Evolutionary conservation across 164 flowering plant species (phyloP).

Genomic region (Stephania cephalantha): DNA sequence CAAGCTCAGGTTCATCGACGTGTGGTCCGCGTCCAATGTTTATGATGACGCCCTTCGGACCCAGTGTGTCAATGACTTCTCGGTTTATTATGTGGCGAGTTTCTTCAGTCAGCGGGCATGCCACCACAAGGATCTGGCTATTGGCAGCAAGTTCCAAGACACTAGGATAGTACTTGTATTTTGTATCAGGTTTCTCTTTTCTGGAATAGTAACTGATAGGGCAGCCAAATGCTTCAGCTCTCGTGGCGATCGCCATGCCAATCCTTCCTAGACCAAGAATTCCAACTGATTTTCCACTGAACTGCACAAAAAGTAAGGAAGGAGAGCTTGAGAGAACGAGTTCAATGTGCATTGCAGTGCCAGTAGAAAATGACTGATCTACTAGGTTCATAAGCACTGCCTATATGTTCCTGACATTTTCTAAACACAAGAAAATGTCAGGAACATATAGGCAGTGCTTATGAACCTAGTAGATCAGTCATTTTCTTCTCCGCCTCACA

Average conservation of each 20-base stretch:
- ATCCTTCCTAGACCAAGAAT: conserved; percentile 84
- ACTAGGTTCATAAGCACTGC: not conserved
- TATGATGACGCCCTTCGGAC: conserved; percentile 64
- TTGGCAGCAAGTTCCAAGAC: conserved; percentile 57
- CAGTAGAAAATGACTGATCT: not conserved
- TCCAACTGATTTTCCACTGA: conserved; percentile 63
- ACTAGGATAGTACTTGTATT: conserved; percentile 54
- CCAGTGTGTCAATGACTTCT: conserved; percentile 67
- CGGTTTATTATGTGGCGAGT: conserved; percentile 70
- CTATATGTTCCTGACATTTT: not conserved
- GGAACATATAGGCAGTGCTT: not conserved
- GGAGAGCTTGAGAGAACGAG: not conserved
- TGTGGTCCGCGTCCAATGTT: conserved; percentile 71
- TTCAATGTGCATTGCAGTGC: not conserved
- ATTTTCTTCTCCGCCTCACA: not conserved
- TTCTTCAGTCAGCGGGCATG: conserved; percentile 67
- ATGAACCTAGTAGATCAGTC: not conserved
- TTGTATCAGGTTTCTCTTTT: conserved; percentile 41
- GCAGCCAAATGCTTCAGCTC: conserved; percentile 81
- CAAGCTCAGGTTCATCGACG: conserved; percentile 55
- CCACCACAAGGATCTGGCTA: conserved; percentile 56
- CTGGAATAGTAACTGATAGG: conserved; percentile 59
- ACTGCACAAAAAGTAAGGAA: conserved; percentile 31
- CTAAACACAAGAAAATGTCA: not conserved
- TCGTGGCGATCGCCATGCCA: conserved; percentile 73